Percentiles rank a stretch among this genome's conserved stretches.
Conservation (phyloP, 2,329 filamentous ascomycete genomes). For the Lachnellula willkommii region DNA sequence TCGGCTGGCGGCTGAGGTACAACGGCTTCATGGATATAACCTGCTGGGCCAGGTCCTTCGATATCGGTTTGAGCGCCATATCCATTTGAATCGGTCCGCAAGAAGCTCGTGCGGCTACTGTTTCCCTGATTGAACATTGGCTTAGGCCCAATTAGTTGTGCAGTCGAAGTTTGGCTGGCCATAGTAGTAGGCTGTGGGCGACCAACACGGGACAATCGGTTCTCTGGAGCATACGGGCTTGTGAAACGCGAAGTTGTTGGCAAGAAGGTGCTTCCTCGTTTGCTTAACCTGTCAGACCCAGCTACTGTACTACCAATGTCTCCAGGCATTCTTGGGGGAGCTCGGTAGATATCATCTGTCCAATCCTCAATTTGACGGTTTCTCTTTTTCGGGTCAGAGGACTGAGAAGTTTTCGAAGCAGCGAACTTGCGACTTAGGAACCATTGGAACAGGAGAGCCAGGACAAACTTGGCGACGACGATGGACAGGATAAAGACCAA, state of each 20-base stretch:
- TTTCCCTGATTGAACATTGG: conserved; percentile 66
- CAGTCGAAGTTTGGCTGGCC: conserved; percentile 76
- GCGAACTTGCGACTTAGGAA: conserved; percentile 85
- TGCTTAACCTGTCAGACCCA: conserved; percentile 65
- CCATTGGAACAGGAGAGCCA: conserved; percentile 93
- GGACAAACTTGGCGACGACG: conserved; percentile 77
- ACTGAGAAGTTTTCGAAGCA: conserved; percentile 78
- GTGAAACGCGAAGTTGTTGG: conserved; percentile 94
- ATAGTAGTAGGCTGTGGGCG: conserved; percentile 74
- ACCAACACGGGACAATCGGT: conserved; percentile 47
- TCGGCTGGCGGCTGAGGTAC: conserved; percentile 94
- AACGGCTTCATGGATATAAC: conserved; percentile 94
- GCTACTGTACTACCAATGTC: conserved; percentile 62
- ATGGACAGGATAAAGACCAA: conserved; percentile 88
- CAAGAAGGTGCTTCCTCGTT: conserved; percentile 76
- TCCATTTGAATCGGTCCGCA: conserved; percentile 53
- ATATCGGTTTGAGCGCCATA: conserved; percentile 46
- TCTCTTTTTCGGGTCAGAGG: conserved; percentile 73
- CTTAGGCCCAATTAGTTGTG: conserved; percentile 64
- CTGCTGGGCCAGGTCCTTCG: conserved; percentile 75
- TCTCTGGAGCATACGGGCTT: conserved; percentile 76
- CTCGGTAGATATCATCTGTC: conserved; percentile 94
- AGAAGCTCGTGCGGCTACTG: conserved; percentile 59
- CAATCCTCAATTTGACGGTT: conserved; percentile 95
- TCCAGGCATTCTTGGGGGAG: conserved; percentile 73